Percentiles rank a stretch among this genome's conserved stretches.
Conservation (phyloP, 306 rosid species). For the Herpetospermum pedunculosum region DNA sequence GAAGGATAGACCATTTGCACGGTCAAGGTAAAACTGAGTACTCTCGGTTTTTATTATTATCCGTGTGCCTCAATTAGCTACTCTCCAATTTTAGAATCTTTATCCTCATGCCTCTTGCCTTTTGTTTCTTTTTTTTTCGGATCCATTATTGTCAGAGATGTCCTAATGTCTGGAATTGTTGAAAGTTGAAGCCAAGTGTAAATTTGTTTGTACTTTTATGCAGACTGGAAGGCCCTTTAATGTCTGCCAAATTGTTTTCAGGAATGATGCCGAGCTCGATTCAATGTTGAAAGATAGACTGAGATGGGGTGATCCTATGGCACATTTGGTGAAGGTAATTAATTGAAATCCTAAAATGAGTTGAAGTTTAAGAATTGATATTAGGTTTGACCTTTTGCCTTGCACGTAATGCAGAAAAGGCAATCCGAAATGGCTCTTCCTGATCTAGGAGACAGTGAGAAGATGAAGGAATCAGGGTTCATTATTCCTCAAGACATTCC, state of each 20-base stretch:
- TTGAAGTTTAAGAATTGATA: constrained; percentile 1
- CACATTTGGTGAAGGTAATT: constrained; percentile 80
- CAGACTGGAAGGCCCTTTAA: background rate
- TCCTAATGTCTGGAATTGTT: background rate
- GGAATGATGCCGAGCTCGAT: constrained; percentile 90
- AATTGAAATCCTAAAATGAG: constrained; percentile 1
- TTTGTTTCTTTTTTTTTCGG: background rate
- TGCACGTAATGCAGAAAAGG: constrained; percentile 44
- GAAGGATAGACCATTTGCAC: constrained; percentile 82
- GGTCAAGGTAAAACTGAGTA: constrained; percentile 49
- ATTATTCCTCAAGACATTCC: constrained; percentile 83
- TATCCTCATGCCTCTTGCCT: background rate
- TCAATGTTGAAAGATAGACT: constrained; percentile 48
- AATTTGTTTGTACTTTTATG: background rate
- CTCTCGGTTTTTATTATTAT: background rate
- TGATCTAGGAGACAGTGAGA: constrained; percentile 53
- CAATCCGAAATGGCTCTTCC: constrained; percentile 38
- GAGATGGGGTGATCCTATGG: constrained; percentile 98
- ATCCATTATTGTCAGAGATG: background rate
- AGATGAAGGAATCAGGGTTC: constrained; percentile 81
- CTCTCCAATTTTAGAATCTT: background rate
- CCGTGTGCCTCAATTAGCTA: background rate
- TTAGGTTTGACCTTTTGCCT: constrained; percentile 11
- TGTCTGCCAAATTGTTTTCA: constrained; percentile 18
- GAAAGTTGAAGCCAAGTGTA: background rate